These are phyloP conservation scores for Dryadomyces sulphureus DNA, from an alignment of 2,329 filamentous ascomycete species.

Conservation along the genomic window DNA sequence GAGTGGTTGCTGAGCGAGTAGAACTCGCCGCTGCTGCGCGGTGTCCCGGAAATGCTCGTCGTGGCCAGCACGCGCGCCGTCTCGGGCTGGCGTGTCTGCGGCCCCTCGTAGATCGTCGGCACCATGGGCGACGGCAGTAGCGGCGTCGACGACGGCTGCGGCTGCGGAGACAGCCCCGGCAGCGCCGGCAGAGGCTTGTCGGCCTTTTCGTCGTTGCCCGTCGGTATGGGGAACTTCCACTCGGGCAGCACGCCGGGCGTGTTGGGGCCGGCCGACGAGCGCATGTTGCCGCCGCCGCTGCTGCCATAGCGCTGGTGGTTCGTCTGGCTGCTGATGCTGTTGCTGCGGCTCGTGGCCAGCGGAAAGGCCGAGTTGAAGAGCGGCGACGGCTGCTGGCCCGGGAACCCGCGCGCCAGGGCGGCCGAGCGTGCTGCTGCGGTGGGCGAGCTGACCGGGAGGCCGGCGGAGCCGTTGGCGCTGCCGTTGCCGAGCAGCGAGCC, in stretches of 20 bases:
- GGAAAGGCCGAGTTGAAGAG: constrained; percentile 41
- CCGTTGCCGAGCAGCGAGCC: constrained; percentile 17
- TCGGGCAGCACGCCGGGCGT: constrained; percentile 34
- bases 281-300: constrained; percentile 22
- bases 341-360: constrained; percentile 14
- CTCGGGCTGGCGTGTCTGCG: constrained; percentile 24
- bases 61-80: constrained; percentile 60
- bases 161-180: constrained; percentile 14
- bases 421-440: constrained; percentile 14
- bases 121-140: constrained; percentile 14
- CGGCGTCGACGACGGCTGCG: constrained; percentile 6
- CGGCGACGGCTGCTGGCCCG: constrained; percentile 28
- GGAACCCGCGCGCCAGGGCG: constrained; percentile 27
- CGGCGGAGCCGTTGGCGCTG: neutral
- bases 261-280: constrained; percentile 21
- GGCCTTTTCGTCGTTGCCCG: constrained; percentile 16
- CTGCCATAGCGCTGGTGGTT: constrained; percentile 17
- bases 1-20: constrained; percentile 93
- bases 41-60: constrained; percentile 63
- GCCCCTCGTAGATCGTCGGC: constrained; percentile 34
- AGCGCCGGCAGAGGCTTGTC: constrained; percentile 21
- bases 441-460: neutral
- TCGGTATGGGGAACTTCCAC: constrained; percentile 40
- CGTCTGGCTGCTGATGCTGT: neutral
- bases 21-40: constrained; percentile 84